phyloP scores from a whole-genome alignment of 2,329 filamentous ascomycete genomes.

The Aspergillus sp. region DNA sequence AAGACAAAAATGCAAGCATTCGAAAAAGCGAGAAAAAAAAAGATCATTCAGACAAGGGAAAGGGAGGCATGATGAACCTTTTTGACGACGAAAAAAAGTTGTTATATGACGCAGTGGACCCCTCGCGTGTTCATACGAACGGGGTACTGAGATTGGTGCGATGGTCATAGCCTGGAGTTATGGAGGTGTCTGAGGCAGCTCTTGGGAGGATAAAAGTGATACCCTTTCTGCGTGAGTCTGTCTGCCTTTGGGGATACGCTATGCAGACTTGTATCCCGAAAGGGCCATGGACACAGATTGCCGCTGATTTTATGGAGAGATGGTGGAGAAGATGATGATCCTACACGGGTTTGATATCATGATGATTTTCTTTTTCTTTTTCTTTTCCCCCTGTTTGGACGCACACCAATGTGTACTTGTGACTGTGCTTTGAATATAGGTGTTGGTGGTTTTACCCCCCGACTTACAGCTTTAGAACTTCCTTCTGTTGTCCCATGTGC shows the following conservation, averaged over 20 bases:
- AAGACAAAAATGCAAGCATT: slow-evolving; percentile 22
- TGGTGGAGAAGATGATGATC: slow-evolving; percentile 30
- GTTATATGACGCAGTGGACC: slow-evolving; percentile 31
- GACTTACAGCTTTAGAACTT: slow-evolving; percentile 42
- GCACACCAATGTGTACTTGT: slow-evolving; percentile 27
- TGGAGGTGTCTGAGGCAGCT: slow-evolving; percentile 46
- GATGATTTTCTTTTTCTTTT: slow-evolving; percentile 31
- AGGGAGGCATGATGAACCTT: slow-evolving; percentile 26
- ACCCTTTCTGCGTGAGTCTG: slow-evolving; percentile 48
- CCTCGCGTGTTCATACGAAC: slow-evolving; percentile 36
- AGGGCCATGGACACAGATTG: slow-evolving; percentile 33
- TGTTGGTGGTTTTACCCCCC: slow-evolving; percentile 33
- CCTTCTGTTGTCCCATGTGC: slow-evolving; percentile 19
- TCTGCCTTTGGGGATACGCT: slow-evolving; percentile 44
- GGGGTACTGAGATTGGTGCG: slow-evolving; percentile 25
- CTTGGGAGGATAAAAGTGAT: slow-evolving; percentile 49
- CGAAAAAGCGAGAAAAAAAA: slow-evolving; percentile 22
- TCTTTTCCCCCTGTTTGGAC: slow-evolving; percentile 30
- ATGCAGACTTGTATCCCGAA: slow-evolving; percentile 43
- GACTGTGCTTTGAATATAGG: slow-evolving; percentile 33
- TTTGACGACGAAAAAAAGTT: slow-evolving; percentile 34
- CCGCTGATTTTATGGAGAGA: slow-evolving; percentile 31
- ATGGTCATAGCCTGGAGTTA: slow-evolving; percentile 43
- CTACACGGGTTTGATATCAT: slow-evolving; percentile 36
- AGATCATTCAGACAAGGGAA: slow-evolving; percentile 13